phyloP scores from a whole-genome alignment of 2,329 filamentous ascomycete genomes.

The Geosmithia morbida region DNA sequence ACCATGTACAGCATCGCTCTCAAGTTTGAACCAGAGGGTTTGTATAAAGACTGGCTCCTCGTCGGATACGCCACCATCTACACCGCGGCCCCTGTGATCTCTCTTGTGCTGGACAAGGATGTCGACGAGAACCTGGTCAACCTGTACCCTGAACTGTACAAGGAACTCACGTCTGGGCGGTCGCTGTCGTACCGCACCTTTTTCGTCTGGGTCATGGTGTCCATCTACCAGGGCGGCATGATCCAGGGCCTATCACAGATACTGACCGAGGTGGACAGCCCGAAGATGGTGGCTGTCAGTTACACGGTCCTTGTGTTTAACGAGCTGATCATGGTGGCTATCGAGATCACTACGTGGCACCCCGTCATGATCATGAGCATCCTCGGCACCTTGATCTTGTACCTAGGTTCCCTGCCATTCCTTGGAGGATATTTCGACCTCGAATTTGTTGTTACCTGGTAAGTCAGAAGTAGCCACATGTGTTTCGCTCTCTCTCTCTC shows the following conservation, averaged over 20 bases:
- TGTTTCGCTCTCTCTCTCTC: neutral
- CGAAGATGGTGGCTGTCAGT: conserved; percentile 73
- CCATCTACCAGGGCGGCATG: conserved; percentile 86
- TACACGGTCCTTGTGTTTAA: conserved; percentile 90
- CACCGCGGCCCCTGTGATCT: conserved; percentile 86
- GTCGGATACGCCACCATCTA: conserved; percentile 96
- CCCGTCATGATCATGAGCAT: conserved; percentile 78
- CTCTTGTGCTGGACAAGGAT: conserved; percentile 84
- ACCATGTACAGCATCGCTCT: conserved; percentile 94
- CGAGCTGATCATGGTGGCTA: conserved; percentile 92
- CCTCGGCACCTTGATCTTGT: conserved; percentile 69
- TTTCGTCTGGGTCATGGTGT: conserved; percentile 91
- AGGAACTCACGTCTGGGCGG: conserved; percentile 81
- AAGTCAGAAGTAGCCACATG: too few relatives aligned
- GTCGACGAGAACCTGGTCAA: conserved; percentile 90
- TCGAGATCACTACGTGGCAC: conserved; percentile 96
- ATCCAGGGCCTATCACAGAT: conserved; percentile 93
- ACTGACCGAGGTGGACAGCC: conserved; percentile 61
- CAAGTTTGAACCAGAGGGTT: conserved; percentile 80
- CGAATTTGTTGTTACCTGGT: conserved; percentile 57
- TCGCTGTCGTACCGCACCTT: conserved; percentile 87
- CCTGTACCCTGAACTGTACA: conserved; percentile 93
- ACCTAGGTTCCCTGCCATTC: conserved; percentile 71
- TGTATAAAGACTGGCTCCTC: conserved; percentile 94
- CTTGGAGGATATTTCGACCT: conserved; percentile 84